Percentiles rank a stretch among this genome's conserved stretches.
Conservation (phyloP, 805 yeast species). For the Schwanniomyces vanrijiae region DNA sequence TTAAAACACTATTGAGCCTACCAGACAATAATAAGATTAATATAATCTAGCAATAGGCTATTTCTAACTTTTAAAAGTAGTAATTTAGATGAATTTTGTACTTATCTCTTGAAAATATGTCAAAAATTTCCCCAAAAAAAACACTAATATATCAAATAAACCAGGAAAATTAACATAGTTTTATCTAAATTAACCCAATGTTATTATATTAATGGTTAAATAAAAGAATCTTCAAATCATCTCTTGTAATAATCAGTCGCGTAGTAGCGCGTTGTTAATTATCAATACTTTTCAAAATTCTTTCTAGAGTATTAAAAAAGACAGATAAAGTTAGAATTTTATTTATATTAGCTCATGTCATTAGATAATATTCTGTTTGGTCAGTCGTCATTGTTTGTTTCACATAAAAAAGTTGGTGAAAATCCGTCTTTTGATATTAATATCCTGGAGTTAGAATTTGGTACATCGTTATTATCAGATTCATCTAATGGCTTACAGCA, state of each 20-base stretch:
- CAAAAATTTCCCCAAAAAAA: too few relatives aligned
- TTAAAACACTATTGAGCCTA: too few relatives aligned
- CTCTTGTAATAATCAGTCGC: neutral
- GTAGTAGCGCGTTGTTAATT: neutral
- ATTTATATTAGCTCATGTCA: neutral
- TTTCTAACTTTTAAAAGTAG: too few relatives aligned
- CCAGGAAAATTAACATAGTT: too few relatives aligned
- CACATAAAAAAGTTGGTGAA: neutral
- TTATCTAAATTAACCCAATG: too few relatives aligned
- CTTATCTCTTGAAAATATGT: too few relatives aligned
- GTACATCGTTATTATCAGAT: neutral
- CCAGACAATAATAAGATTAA: too few relatives aligned
- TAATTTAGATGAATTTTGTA: too few relatives aligned
- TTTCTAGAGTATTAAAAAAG: neutral
- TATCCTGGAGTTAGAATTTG: neutral
- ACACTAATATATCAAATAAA: too few relatives aligned
- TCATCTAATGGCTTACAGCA: neutral
- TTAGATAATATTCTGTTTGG: slow-evolving; percentile 2
- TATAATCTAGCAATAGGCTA: too few relatives aligned
- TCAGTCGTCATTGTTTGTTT: slow-evolving; percentile 1
- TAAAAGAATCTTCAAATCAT: neutral
- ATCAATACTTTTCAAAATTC: neutral
- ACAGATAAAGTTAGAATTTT: neutral
- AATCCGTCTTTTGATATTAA: neutral
- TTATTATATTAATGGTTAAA: neutral